phyloP scores from a whole-genome alignment of 176 grass and related monocot genomes.

The Puccinellia tenuiflora region DNA sequence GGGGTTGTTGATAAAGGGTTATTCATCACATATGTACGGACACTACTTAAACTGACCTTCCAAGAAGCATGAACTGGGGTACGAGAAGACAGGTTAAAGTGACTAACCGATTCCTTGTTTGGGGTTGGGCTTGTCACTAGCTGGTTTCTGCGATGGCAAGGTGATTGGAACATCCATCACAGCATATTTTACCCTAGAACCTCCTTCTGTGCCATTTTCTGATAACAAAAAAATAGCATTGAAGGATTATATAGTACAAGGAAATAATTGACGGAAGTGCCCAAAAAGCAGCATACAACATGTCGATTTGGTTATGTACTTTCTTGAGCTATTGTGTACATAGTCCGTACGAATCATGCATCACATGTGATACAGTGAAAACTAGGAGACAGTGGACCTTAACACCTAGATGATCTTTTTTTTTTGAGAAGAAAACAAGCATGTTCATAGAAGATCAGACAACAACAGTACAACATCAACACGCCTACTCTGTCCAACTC shows the following conservation, averaged over 20 bases:
- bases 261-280: neutral
- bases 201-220: conserved; percentile 75
- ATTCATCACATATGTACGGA: neutral
- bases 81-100: neutral
- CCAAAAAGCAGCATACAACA: conserved; percentile 8
- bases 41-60: neutral
- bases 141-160: conserved; percentile 66
- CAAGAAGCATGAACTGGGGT: conserved; percentile 3
- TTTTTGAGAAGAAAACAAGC: no score
- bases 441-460: no score
- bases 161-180: conserved; percentile 82
- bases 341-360: neutral
- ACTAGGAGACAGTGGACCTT: neutral
- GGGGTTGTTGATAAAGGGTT: neutral
- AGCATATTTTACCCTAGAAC: conserved; percentile 77
- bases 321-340: neutral
- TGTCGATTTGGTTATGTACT: conserved; percentile 2
- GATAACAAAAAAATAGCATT: conserved; percentile 19
- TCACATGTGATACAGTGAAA: neutral
- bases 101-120: conserved; percentile 93
- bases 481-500: no score
- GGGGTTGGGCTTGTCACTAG: conserved; percentile 84
- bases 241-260: conserved; percentile 12
- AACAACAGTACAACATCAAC: no score
- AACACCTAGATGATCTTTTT: neutral